phyloP scores from a whole-genome alignment of 78 protist species.

The slime mould (Dictyostelium discoideum) region DNA sequence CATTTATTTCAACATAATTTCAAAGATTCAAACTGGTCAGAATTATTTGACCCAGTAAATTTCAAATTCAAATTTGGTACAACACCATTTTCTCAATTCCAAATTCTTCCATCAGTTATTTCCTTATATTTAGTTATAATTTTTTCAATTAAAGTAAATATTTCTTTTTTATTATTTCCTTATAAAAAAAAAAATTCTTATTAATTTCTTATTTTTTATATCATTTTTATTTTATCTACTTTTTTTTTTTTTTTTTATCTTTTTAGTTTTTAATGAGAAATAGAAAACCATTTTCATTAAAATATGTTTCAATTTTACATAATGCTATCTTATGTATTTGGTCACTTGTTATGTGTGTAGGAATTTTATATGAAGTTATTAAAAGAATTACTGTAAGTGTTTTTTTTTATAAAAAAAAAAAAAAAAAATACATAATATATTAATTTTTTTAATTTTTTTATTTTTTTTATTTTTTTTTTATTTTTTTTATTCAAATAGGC shows the following conservation, averaged over 20 bases:
- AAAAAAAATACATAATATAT: no score
- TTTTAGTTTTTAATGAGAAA: constrained; percentile 62
- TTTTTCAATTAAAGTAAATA: constrained; percentile 53
- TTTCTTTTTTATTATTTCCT: no score
- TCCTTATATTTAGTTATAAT: constrained; percentile 32
- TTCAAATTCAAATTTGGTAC: constrained; percentile 29
- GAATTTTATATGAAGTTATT: constrained; percentile 60
- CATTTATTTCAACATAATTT: constrained; percentile 38
- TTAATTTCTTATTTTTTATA: no score
- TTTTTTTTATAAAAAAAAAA: neutral
- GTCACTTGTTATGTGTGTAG: constrained; percentile 77
- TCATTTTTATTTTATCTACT: no score
- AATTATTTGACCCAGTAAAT: constrained; percentile 1
- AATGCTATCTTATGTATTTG: constrained; percentile 70
- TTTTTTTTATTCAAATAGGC: neutral
- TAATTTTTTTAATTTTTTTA: neutral
- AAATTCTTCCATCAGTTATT: constrained; percentile 32
- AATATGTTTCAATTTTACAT: constrained; percentile 39
- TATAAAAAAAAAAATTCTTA: no score
- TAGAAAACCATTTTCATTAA: constrained; percentile 57
- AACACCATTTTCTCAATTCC: constrained; percentile 68
- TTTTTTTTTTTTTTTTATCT: no score
- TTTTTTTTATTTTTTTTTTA: neutral
- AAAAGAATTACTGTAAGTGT: constrained; percentile 24
- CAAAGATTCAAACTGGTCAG: constrained; percentile 30